Evolutionary conservation across 208 protist species (phyloP).

Genomic region (Trypanosoma vivax): DNA sequence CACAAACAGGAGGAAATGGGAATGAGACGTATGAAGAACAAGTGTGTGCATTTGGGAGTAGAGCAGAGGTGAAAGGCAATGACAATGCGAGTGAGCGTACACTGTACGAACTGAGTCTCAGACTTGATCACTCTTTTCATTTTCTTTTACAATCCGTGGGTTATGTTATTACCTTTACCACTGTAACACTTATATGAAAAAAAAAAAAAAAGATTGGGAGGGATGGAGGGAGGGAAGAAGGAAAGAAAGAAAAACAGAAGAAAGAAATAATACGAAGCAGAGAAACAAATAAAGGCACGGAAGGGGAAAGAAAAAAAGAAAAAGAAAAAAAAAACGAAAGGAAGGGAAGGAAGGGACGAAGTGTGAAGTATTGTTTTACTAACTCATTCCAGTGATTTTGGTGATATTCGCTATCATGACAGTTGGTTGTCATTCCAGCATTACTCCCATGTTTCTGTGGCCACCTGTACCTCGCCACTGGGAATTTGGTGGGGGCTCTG

Average conservation of each 20-base stretch:
- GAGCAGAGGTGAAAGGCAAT: too few species aligned
- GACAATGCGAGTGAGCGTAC: too few species aligned
- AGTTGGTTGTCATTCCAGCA: too few species aligned
- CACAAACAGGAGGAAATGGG: too few species aligned
- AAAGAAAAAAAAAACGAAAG: slow-evolving; percentile 8
- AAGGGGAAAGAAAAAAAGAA: slow-evolving; percentile 8
- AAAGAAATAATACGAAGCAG: slow-evolving; percentile 1
- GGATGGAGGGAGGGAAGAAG: background rate
- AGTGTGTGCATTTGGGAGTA: too few species aligned
- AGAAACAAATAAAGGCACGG: background rate
- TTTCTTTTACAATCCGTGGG: background rate
- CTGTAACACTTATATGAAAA: slow-evolving; percentile 2
- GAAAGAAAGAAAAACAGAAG: slow-evolving; percentile 11
- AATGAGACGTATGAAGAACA: too few species aligned
- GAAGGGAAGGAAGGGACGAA: background rate
- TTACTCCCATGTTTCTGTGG: too few species aligned
- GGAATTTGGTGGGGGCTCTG: too few species aligned
- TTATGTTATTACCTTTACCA: too few species aligned
- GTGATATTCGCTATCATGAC: too few species aligned
- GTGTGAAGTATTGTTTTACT: slow-evolving; percentile 2
- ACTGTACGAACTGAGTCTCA: too few species aligned
- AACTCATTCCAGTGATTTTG: background rate
- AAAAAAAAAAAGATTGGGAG: slow-evolving; percentile 5
- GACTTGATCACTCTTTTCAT: background rate
- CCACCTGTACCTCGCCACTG: too few species aligned